phyloP scores from a whole-genome alignment of 257 asterid genomes.

The Henckelia pumila region DNA sequence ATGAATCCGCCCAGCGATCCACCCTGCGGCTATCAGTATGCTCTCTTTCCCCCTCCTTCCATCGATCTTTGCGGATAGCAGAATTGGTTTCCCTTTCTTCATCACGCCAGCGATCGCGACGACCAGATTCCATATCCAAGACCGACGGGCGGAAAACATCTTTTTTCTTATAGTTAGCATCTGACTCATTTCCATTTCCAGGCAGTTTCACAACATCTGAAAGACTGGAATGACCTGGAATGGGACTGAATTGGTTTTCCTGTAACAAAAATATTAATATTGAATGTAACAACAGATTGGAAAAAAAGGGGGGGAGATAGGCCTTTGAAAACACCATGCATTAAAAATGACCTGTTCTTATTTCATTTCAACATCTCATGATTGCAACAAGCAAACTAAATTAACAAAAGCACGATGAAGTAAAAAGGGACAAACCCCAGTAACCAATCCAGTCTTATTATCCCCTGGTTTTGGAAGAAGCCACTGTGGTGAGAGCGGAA shows the following conservation, averaged over 20 bases:
- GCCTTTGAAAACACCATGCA: neutral
- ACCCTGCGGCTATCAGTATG: slow-evolving; percentile 52
- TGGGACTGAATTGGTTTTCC: slow-evolving; percentile 54
- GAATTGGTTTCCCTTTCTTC: slow-evolving; percentile 93
- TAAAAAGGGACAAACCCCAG: slow-evolving; percentile 56
- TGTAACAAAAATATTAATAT: slow-evolving; percentile 27
- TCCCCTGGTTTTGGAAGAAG: slow-evolving; percentile 85
- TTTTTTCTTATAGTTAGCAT: slow-evolving; percentile 64
- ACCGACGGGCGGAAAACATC: slow-evolving; percentile 96
- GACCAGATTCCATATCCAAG: slow-evolving; percentile 69
- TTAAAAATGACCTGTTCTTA: slow-evolving; percentile 7
- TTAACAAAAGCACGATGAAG: slow-evolving; percentile 15
- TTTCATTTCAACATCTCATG: neutral
- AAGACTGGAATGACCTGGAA: slow-evolving; percentile 41
- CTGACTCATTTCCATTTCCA: slow-evolving; percentile 46
- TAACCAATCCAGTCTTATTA: slow-evolving; percentile 52
- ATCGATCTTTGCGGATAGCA: slow-evolving; percentile 68
- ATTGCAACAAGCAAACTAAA: slow-evolving; percentile 10
- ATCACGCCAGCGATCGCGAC: slow-evolving; percentile 92
- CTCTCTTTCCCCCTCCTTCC: slow-evolving; percentile 94
- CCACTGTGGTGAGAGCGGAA: slow-evolving; percentile 99
- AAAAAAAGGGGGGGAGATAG: neutral
- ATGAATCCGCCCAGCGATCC: slow-evolving; percentile 72
- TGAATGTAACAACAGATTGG: neutral
- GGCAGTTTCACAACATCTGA: slow-evolving; percentile 50